phyloP scores from a whole-genome alignment of 148 eudicot species.

The Pouteria glomerata region DNA sequence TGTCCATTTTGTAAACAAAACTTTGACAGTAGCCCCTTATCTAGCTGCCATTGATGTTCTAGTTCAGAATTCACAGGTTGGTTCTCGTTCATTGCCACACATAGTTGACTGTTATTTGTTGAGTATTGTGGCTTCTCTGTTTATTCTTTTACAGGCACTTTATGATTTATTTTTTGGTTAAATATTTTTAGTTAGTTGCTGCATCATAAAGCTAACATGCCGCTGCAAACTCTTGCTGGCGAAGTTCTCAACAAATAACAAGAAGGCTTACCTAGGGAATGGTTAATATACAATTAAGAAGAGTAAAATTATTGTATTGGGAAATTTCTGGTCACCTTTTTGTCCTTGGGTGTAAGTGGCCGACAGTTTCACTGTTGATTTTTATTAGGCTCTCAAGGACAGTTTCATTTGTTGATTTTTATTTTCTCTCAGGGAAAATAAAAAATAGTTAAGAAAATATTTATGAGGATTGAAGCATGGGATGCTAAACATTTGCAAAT shows the following conservation, averaged over 20 bases:
- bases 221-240: not conserved
- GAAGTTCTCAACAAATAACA: not conserved
- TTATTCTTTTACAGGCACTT: too few species aligned
- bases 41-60: conserved; percentile 91
- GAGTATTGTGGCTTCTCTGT: not conserved
- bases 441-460: not conserved
- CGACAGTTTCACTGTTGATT: not conserved
- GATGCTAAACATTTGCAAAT: not conserved
- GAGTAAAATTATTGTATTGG: not conserved
- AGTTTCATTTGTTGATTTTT: too few species aligned
- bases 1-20: conserved; percentile 92
- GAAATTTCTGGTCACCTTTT: not conserved
- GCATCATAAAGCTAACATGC: not conserved
- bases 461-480: not conserved
- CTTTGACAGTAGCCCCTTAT: conserved; percentile 83
- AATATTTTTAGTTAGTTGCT: not conserved
- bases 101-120: conserved; percentile 1
- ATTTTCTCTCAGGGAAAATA: not conserved
- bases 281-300: not conserved
- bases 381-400: too few species aligned
- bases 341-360: conserved; percentile 1
- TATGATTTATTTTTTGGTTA: not conserved
- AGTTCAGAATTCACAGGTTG: conserved; percentile 94
- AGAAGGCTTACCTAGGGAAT: not conserved
- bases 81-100: not conserved